Evolutionary conservation across 2,329 filamentous ascomycete species (phyloP).

Genomic region (Apiospora hydei): DNA sequence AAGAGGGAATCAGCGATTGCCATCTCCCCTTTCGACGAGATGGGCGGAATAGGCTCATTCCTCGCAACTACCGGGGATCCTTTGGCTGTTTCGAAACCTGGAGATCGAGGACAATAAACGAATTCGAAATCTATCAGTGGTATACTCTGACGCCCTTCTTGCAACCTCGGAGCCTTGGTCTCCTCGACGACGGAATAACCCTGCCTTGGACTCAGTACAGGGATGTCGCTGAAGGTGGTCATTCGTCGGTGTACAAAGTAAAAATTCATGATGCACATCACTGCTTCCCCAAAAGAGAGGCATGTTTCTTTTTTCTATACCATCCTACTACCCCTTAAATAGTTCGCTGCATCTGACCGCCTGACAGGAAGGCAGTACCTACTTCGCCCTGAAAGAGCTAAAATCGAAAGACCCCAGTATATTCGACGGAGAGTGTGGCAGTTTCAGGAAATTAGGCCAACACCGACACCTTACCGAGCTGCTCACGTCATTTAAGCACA

Average conservation of each 20-base stretch:
- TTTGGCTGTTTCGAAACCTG: neutral
- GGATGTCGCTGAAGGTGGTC: neutral
- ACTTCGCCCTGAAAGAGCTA: neutral
- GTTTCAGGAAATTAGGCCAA: neutral
- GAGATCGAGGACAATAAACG: neutral
- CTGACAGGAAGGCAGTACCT: neutral
- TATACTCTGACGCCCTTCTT: neutral
- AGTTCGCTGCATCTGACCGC: neutral
- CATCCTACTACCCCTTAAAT: neutral
- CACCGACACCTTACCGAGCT: neutral
- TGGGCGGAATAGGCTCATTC: neutral
- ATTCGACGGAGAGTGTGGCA: neutral
- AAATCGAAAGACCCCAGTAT: slow-evolving; percentile 3
- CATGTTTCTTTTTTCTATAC: neutral
- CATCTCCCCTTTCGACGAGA: neutral
- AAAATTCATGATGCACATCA: neutral
- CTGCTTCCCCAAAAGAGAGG: neutral
- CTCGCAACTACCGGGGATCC: neutral
- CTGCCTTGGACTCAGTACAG: neutral
- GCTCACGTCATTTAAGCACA: neutral
- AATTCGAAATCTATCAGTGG: neutral
- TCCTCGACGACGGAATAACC: neutral
- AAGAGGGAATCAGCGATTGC: neutral
- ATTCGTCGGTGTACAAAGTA: neutral
- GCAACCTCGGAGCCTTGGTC: neutral